These are phyloP conservation scores for Crotalaria pallida DNA, from an alignment of 306 rosid species.

Conservation along the genomic window DNA sequence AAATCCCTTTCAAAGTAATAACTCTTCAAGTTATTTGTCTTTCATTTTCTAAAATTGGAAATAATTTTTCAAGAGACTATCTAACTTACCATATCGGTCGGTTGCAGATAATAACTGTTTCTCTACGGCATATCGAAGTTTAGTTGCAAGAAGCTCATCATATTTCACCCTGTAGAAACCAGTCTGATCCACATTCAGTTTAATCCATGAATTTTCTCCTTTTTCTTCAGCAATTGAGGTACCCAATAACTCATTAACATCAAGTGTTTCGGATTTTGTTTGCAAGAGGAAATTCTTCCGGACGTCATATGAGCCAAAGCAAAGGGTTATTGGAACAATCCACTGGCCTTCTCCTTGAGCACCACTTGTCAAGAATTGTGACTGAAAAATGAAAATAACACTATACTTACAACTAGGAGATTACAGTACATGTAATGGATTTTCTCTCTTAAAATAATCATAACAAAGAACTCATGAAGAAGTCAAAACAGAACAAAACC, in stretches of 20 bases:
- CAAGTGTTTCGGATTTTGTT: constrained; percentile 48
- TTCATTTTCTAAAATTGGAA: not conserved
- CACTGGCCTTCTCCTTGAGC: constrained; percentile 76
- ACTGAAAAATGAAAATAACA: constrained; percentile 49
- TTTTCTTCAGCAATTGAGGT: constrained; percentile 15
- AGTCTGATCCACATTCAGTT: constrained; percentile 87
- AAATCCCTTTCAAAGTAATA: constrained; percentile 54
- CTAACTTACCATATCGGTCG: constrained; percentile 72
- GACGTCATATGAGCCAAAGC: constrained; percentile 62
- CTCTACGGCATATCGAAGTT: constrained; percentile 69
- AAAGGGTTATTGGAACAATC: constrained; percentile 77
- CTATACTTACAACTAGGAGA: not conserved
- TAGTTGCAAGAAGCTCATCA: constrained; percentile 65
- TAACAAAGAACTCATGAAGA: constrained; percentile 4
- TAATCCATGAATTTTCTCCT: constrained; percentile 51
- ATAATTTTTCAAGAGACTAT: constrained; percentile 1
- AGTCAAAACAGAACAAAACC: constrained; percentile 39
- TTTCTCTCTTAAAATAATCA: constrained; percentile 4
- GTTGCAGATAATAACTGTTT: constrained; percentile 61
- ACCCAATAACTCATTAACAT: constrained; percentile 43
- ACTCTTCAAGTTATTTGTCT: constrained; percentile 5
- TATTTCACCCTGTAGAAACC: constrained; percentile 97
- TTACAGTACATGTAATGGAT: constrained; percentile 2
- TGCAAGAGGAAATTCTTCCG: constrained; percentile 65
- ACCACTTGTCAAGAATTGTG: constrained; percentile 79